Evolutionary conservation across 768 basidiomycete genomes (phyloP).

Genomic region (Pleurotus salmoneostramineus): DNA sequence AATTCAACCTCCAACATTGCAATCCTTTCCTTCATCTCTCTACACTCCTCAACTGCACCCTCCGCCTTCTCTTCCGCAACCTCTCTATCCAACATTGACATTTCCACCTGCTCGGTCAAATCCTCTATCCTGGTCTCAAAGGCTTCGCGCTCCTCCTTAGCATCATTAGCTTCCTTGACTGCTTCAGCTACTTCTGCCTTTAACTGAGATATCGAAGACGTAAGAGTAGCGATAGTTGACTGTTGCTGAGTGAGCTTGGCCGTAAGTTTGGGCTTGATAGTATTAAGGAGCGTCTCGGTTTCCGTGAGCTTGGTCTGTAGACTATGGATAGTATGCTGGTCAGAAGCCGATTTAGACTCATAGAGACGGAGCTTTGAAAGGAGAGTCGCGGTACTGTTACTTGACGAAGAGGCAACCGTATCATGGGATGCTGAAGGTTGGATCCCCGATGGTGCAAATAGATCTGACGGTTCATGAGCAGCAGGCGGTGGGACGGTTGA

Average conservation of each 20-base stretch:
- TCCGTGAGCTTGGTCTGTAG: conserved; percentile 84
- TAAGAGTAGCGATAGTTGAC: conserved; percentile 2
- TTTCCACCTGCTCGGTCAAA: conserved; percentile 87
- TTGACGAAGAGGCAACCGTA: conserved; percentile 5
- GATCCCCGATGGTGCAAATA: neutral
- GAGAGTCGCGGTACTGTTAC: conserved; percentile 2
- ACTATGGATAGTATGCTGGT: conserved; percentile 77
- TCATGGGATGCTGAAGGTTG: neutral
- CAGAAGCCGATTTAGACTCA: conserved; percentile 85
- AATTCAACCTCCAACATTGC: conserved; percentile 83
- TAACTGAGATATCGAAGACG: conserved; percentile 1
- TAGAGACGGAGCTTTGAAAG: conserved; percentile 69
- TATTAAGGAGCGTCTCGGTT: conserved; percentile 70
- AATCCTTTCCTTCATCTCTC: conserved; percentile 72
- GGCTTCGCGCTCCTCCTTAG: conserved; percentile 4
- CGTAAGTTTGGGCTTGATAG: conserved; percentile 86
- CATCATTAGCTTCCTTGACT: neutral
- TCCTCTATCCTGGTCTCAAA: conserved; percentile 34
- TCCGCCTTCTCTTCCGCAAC: conserved; percentile 94
- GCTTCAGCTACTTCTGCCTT: neutral
- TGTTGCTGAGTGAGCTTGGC: conserved; percentile 81
- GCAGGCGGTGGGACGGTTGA: neutral
- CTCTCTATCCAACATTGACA: conserved; percentile 94
- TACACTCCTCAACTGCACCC: conserved; percentile 70
- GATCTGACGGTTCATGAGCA: neutral